These are phyloP conservation scores for Nemania sp. DNA, from an alignment of 2,329 filamentous ascomycete species.

Conservation along the genomic window DNA sequence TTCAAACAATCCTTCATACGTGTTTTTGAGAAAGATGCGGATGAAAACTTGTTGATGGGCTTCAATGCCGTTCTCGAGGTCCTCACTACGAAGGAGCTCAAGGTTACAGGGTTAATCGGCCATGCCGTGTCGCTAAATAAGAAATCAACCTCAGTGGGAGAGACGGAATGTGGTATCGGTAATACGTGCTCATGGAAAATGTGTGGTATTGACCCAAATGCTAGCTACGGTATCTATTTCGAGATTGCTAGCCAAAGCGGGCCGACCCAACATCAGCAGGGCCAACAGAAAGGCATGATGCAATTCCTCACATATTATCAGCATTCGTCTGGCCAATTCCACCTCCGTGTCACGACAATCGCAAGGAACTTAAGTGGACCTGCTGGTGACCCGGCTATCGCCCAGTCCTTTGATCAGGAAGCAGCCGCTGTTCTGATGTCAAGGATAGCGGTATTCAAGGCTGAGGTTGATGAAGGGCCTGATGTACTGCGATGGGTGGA, in stretches of 20 bases:
- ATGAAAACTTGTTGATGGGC: constrained; percentile 96
- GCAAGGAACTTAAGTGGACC: constrained; percentile 92
- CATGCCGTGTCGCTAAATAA: constrained; percentile 98
- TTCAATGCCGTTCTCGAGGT: constrained; percentile 98
- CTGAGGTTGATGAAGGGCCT: constrained; percentile 97
- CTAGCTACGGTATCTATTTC: constrained; percentile 97
- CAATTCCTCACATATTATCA: constrained; percentile 99
- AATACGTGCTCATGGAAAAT: constrained; percentile 99
- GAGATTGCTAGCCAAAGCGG: constrained; percentile 96
- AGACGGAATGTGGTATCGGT: constrained; percentile 97
- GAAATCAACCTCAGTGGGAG: constrained; percentile 95
- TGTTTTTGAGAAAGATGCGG: constrained; percentile 95
- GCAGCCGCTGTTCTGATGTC: constrained; percentile 98
- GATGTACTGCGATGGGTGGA: constrained; percentile 98
- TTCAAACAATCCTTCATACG: constrained; percentile 99
- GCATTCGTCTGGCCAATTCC: constrained; percentile 95
- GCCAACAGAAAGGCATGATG: constrained; percentile 92
- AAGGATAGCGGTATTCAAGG: constrained; percentile 98
- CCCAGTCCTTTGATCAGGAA: constrained; percentile 98
- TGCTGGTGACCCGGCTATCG: constrained; percentile 92
- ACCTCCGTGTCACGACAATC: constrained; percentile 94
- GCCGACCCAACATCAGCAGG: constrained; percentile 84
- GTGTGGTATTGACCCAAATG: constrained; percentile 94
- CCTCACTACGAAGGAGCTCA: constrained; percentile 96
- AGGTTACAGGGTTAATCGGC: constrained; percentile 96